phyloP scores from a whole-genome alignment of 1,284 basidiomycete genomes.

The Flammula alnicola region DNA sequence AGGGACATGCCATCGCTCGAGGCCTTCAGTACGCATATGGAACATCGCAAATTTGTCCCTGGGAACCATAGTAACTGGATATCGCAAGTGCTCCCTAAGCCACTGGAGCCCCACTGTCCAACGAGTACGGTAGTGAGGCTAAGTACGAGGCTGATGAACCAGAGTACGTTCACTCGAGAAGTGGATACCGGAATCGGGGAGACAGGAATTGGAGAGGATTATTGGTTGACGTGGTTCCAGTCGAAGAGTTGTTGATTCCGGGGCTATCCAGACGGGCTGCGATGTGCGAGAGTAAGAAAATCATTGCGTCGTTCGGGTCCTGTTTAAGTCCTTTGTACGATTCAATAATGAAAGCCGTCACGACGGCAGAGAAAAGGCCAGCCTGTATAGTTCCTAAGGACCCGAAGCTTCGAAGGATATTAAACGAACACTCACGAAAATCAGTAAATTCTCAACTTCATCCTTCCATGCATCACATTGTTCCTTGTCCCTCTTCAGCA shows the following conservation, averaged over 20 bases:
- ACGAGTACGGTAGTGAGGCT: conserved; percentile 24
- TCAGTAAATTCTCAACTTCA: conserved; percentile 15
- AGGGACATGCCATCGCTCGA: conserved; percentile 34
- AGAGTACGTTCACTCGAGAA: conserved; percentile 27
- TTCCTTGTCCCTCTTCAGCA: conserved; percentile 5
- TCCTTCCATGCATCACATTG: conserved; percentile 15
- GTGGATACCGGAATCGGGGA: conserved; percentile 1
- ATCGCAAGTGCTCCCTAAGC: conserved; percentile 25
- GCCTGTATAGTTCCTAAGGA: background rate
- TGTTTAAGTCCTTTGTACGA: conserved; percentile 12
- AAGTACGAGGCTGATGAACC: conserved; percentile 30
- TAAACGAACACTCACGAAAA: conserved; percentile 1
- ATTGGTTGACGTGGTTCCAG: background rate
- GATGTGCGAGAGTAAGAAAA: conserved; percentile 5
- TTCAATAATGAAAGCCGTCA: conserved; percentile 14
- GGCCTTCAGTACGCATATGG: conserved; percentile 29
- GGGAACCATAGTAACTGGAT: conserved; percentile 14
- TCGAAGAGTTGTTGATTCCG: background rate
- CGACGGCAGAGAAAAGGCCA: conserved; percentile 14
- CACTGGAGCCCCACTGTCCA: conserved; percentile 29
- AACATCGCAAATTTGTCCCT: conserved; percentile 20
- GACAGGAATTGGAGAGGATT: background rate
- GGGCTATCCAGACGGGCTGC: background rate
- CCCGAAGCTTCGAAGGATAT: background rate
- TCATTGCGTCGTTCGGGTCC: conserved; percentile 2